phyloP scores from a whole-genome alignment of 495 filamentous ascomycete genomes.

The Podospora sp. region DNA sequence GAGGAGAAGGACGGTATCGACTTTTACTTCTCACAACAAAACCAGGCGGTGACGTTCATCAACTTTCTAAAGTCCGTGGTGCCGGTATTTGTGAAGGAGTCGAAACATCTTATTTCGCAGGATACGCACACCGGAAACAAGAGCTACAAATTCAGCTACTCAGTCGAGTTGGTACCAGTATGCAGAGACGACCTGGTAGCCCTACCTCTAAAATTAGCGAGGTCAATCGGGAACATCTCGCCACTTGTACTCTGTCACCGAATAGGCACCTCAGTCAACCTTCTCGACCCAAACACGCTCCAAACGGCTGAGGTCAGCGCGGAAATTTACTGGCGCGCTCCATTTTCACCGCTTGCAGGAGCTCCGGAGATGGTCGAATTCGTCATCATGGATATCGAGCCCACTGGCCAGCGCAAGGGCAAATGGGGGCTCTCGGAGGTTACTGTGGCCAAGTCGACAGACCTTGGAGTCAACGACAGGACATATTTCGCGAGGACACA shows the following conservation, averaged over 20 bases:
- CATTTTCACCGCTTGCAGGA: conserved; percentile 82
- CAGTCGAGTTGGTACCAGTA: conserved; percentile 82
- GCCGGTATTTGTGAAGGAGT: conserved; percentile 79
- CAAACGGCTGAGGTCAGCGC: conserved; percentile 85
- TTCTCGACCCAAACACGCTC: conserved; percentile 88
- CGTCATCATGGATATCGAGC: conserved; percentile 92
- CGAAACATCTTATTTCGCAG: conserved; percentile 87
- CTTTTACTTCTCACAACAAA: conserved; percentile 87
- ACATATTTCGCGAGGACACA: conserved; percentile 90
- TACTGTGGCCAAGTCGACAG: conserved; percentile 82
- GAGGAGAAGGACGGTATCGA: conserved; percentile 92
- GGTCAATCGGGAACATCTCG: conserved; percentile 81
- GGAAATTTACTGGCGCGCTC: conserved; percentile 81
- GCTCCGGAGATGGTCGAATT: conserved; percentile 87
- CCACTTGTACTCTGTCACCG: conserved; percentile 69
- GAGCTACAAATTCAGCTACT: conserved; percentile 90
- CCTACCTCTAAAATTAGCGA: conserved; percentile 85
- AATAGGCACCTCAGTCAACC: conserved; percentile 85
- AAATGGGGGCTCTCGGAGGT: conserved; percentile 83
- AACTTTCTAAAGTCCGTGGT: conserved; percentile 84
- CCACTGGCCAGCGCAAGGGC: conserved; percentile 70
- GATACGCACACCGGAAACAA: conserved; percentile 89
- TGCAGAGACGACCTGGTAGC: conserved; percentile 97
- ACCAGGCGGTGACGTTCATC: conserved; percentile 90
- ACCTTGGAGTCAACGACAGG: conserved; percentile 83